A percentile compares a stretch with the other conserved stretches of the same genome.
phyloP scores from a whole-genome alignment of 2,329 filamentous ascomycete genomes.

The Cladosporium sphaerospermum region DNA sequence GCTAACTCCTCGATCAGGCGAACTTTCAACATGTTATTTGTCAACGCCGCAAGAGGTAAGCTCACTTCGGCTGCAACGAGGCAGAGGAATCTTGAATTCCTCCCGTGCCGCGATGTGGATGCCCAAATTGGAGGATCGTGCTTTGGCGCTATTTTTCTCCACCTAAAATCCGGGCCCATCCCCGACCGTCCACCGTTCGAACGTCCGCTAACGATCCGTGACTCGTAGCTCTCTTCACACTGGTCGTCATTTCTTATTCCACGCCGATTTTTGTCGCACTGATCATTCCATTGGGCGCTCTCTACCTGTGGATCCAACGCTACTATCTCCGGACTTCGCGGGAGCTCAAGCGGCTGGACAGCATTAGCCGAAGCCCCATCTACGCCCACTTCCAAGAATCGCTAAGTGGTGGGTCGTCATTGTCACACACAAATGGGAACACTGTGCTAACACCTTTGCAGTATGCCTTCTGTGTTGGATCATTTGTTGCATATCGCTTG shows the following conservation, averaged over 20 bases:
- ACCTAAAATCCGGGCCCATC: conserved; percentile 9
- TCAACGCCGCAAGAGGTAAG: conserved; percentile 44
- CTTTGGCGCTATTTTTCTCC: not conserved
- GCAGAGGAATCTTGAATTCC: too few species aligned
- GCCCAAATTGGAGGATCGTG: not conserved
- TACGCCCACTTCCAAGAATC: conserved; percentile 99
- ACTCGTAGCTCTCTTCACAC: conserved; percentile 60
- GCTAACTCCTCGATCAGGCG: conserved; percentile 40
- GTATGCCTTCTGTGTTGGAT: not conserved
- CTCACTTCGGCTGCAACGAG: not conserved
- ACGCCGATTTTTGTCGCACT: conserved; percentile 75
- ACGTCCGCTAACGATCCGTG: conserved; percentile 2
- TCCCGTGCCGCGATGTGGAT: too few species aligned
- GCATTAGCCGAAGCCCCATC: conserved; percentile 89
- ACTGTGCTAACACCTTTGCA: not conserved
- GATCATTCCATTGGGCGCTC: conserved; percentile 70
- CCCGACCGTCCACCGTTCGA: not conserved
- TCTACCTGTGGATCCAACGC: conserved; percentile 90
- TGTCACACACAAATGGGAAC: not conserved
- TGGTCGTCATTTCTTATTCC: conserved; percentile 74
- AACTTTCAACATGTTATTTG: conserved; percentile 85
- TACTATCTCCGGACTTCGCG: conserved; percentile 96
- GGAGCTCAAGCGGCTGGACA: conserved; percentile 92
- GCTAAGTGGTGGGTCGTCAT: conserved; percentile 53
- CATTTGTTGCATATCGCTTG: not conserved